Percentiles rank a stretch among this genome's conserved stretches.
Evolutionary conservation across 495 filamentous ascomycete species (phyloP).

Genomic region (Viridothelium virens): DNA sequence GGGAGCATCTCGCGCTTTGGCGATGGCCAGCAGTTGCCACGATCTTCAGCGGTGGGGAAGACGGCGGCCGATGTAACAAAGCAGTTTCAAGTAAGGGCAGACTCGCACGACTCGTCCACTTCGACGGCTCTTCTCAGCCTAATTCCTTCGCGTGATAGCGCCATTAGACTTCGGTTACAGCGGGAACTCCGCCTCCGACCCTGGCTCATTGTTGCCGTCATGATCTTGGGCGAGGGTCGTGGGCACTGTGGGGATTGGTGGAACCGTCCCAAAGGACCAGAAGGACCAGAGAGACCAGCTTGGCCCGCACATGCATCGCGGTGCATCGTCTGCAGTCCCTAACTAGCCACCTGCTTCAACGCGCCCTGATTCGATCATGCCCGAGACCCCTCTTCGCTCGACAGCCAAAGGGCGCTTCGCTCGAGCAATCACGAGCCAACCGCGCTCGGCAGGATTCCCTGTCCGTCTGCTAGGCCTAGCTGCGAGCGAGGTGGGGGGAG

Average conservation of each 20-base stretch:
- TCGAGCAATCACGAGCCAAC: conserved; percentile 9
- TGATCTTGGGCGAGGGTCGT: background rate
- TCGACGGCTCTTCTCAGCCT: background rate
- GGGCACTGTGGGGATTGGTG: background rate
- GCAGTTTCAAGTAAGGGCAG: conserved; percentile 9
- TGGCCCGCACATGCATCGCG: background rate
- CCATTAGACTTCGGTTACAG: conserved; percentile 7
- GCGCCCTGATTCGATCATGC: background rate
- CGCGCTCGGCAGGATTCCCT: conserved; percentile 11
- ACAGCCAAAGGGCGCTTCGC: conserved; percentile 6
- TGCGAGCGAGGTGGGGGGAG: background rate
- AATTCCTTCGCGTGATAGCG: conserved; percentile 10
- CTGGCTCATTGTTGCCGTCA: conserved; percentile 7
- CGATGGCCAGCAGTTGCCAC: background rate
- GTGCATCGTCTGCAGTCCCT: too few species aligned
- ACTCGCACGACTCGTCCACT: background rate
- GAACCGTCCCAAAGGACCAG: background rate
- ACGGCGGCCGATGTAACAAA: conserved; percentile 9
- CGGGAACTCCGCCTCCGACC: conserved; percentile 2
- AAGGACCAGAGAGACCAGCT: background rate
- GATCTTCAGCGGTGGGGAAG: conserved; percentile 4
- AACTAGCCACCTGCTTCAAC: background rate
- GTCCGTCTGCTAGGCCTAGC: background rate
- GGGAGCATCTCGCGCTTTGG: conserved; percentile 9
- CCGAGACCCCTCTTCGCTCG: conserved; percentile 4